Evolutionary conservation across 306 rosid genomes (phyloP).

Genomic region (Cucumis hystrix): DNA sequence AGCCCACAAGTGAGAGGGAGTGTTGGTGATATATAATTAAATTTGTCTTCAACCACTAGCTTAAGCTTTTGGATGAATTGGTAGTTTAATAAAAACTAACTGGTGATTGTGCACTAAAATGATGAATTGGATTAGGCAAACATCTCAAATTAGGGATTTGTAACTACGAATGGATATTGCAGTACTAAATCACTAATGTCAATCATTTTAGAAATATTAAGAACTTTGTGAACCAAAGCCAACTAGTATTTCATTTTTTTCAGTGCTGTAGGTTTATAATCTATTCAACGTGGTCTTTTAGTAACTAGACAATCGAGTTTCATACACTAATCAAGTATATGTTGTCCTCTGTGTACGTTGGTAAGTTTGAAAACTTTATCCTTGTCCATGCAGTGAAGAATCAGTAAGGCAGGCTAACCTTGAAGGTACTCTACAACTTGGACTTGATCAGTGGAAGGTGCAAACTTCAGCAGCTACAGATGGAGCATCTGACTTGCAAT

Average conservation of each 20-base stretch:
- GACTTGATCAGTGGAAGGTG: conserved; percentile 64
- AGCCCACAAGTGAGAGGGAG: no score
- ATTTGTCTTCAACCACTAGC: no score
- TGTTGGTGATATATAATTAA: no score
- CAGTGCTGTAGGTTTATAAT: not conserved
- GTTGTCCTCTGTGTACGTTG: not conserved
- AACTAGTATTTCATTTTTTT: not conserved
- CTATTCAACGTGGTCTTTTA: not conserved
- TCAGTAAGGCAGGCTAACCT: conserved; percentile 23
- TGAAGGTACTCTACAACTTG: conserved; percentile 48
- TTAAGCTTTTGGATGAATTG: no score
- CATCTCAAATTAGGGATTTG: not conserved
- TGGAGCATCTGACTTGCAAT: conserved; percentile 45
- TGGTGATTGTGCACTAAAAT: not conserved
- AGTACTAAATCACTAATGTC: not conserved
- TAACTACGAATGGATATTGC: not conserved
- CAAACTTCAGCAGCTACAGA: conserved; percentile 45
- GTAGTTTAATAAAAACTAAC: no score
- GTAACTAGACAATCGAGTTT: not conserved
- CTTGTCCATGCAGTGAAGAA: conserved; percentile 44
- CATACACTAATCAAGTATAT: not conserved
- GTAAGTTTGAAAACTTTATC: conserved; percentile 13
- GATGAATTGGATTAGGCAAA: not conserved
- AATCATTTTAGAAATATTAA: not conserved
- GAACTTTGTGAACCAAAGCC: not conserved